Base-by-base conservation (phyloP, 2,329 filamentous ascomycete species). In the Endoconidiophora polonica region DNA sequence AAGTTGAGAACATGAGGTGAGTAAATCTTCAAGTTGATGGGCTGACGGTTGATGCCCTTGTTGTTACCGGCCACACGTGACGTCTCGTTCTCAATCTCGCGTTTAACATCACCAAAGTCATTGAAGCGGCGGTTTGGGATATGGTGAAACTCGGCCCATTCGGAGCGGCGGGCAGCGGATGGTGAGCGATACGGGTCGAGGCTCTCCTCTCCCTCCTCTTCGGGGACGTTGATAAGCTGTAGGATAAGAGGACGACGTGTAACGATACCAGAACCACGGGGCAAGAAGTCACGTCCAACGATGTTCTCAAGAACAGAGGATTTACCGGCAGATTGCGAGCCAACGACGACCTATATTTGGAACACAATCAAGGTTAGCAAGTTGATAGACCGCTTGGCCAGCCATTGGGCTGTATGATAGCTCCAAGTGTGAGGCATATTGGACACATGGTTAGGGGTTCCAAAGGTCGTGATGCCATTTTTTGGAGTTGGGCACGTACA, bases 241-340 rank as follows among this genome's bases (percentile, higher is more conserved):
- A 98, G 77, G 59, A 98, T 95, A 59, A 98, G 75, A 52, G 91
- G 91, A 60, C 91, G 78, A 55, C 91, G 77, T 52, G 91, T 98
- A 56, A 95, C 88, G 65, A 98, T 96, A 64, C 91, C 91, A 63
- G 86, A 94, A 60, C 91, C 91, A 64, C 91, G 83, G 53, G 91
- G 91, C 49, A 98, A 73, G 66, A 98, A 98, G 68, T 98, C 91
- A 66, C 90, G 79, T 60, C 91, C 91, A 60, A 98, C 91, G 58
- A 98, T 94, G 67, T 98, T 98, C 69, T 98, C 91, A 56, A 98
- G 81, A 23, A 98, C 91, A 5, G 91, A 96, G 14, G 90, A 96
- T 71, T 98, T 98, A 62, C 91, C 91, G 51, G 91, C 93, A 9
- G 91, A 96, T 68, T 98, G 91, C 54, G 91, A 98, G 56, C 91